Base-by-base conservation (phyloP, 2,329 filamentous ascomycete species). In the Coniochaeta sp. region DNA sequence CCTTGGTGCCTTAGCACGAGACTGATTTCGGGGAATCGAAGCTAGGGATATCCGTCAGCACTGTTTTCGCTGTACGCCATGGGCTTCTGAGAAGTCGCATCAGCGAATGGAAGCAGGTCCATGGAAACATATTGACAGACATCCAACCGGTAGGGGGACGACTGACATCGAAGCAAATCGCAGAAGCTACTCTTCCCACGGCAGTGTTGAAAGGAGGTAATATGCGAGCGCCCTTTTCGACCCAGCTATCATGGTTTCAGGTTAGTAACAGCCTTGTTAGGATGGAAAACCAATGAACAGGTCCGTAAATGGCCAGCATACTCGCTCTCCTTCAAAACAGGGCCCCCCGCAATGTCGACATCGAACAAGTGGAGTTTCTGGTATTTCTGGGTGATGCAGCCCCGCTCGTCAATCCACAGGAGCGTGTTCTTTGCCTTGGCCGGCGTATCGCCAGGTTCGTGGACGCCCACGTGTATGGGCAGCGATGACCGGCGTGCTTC, bases 321-420 rank as follows among this genome's bases (percentile, higher is more conserved):
- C 64, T 63, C 60, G 62, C 67, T 68, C 55, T 68, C 67, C 59
- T 63, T 66, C 52, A 73, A 57, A 3, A 62, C 60, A 1, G 70
- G 66, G 5, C 71, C 70, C 6, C 62, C 65, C 62, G 67, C 64
- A 40, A 71, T 68, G 64, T 67, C 80, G 65, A 83, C 83, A 73
- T 97, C 91, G 74, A 98, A 97, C 16, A 97, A 81, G 72, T 97
- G 93, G 34, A 96, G 77, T 73, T 98, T 98, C 72, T 96, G 89
- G 75, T 97, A 97, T 22, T 74, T 64, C 2, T 77, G 69, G 50
- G 73, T 67, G 36, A 85, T 71, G 43, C 64, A 59, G 19, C 82
- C 82, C 28, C 72, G 67, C 6, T 75, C 67, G 40, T 73, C 67
- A 64, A 84, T 83, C 73, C 79, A 83, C 63, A 85, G 69, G 54